These are phyloP conservation scores for Phellopilus nigrolimitatus DNA, from an alignment of 1,284 basidiomycete species.

Conservation along the genomic window DNA sequence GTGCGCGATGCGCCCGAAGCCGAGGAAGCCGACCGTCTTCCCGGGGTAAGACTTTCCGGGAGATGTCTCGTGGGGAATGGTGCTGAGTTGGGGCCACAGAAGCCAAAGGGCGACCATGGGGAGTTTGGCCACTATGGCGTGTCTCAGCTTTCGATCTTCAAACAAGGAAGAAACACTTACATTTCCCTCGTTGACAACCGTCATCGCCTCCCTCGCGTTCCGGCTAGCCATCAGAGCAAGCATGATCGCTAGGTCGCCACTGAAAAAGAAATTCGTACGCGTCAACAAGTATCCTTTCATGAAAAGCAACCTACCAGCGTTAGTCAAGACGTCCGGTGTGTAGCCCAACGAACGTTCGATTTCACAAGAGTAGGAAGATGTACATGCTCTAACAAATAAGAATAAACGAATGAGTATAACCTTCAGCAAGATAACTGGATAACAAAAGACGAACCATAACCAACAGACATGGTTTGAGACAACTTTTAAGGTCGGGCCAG, in stretches of 20 bases:
- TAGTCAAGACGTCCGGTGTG: slow-evolving; percentile 86
- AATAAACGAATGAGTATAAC: slow-evolving; percentile 3
- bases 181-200: slow-evolving; percentile 62
- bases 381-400: slow-evolving; percentile 65
- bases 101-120: slow-evolving; percentile 77
- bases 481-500: slow-evolving; percentile 67
- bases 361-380: slow-evolving; percentile 58
- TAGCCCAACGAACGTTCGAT: slow-evolving; percentile 78
- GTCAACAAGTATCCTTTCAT: background rate
- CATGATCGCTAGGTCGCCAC: slow-evolving; percentile 89
- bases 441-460: slow-evolving; percentile 59
- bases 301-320: slow-evolving; percentile 57
- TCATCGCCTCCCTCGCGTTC: slow-evolving; percentile 61
- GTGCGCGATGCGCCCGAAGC: slow-evolving; percentile 90
- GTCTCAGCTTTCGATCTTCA: no score
- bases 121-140: slow-evolving; percentile 53
- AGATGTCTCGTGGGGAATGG: slow-evolving; percentile 35
- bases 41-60: slow-evolving; percentile 34
- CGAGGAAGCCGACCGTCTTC: slow-evolving; percentile 73
- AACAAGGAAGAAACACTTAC: slow-evolving; percentile 32
- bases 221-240: slow-evolving; percentile 88
- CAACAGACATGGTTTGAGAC: slow-evolving; percentile 91
- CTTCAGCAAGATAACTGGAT: background rate
- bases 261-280: slow-evolving; percentile 26
- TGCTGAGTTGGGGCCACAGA: slow-evolving; percentile 73